Evolutionary conservation across 129 eudicot genomes (phyloP), one percentile per base, ranked within the genome.

Genomic region (Dittrichia graveolens): DNA sequence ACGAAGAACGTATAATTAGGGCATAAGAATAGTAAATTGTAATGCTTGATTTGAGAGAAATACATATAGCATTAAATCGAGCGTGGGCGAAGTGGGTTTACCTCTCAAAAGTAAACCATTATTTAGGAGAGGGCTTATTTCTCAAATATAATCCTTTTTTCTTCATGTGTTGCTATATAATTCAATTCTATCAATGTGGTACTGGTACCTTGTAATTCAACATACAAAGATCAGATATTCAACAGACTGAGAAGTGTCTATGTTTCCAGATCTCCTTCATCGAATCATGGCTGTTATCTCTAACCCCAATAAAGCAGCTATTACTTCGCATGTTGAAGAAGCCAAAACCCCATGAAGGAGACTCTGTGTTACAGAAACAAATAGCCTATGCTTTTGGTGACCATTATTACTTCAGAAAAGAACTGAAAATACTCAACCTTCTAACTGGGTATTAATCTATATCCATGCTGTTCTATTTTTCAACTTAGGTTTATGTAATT

Each of bases 381-480:
- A 79, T 84, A 41, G 91, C 85, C 15, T 90, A 90, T 74, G 86
- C 93, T 3, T 95, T 95, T 49, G 99, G 99, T 40, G 96, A 95
- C 82, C 88, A 95, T 80, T 95, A 95, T 72, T 77, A 95, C 80
- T 90, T 90, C 91, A 83, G 97, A 70, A 95, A 95, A 77, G 96
- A 95, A 61, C 96, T 95, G 31, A 88, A 85, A 75, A 90, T 90
- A 82, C 76, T 90, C 68, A 95, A 95, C 80, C 97, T 94, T 74
- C 84, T 90, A 38, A 90, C 97, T n/a, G 96, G 97, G 99, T 94
- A 93, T 37, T 15, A 55, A 78, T 53, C 41, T 35, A 3, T 42
- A 67, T 54, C 57, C 44, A 19, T 50, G 61, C 19, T 54, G 60
- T 44, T 66, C 35, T 49, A 18, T 41, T 19, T 65, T 68, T 13